A percentile compares a stretch with the other conserved stretches of the same genome.
These are phyloP conservation scores for Phytophthora kernoviae DNA, from an alignment of 352 stramenopile genomes.

Conservation along the genomic window DNA sequence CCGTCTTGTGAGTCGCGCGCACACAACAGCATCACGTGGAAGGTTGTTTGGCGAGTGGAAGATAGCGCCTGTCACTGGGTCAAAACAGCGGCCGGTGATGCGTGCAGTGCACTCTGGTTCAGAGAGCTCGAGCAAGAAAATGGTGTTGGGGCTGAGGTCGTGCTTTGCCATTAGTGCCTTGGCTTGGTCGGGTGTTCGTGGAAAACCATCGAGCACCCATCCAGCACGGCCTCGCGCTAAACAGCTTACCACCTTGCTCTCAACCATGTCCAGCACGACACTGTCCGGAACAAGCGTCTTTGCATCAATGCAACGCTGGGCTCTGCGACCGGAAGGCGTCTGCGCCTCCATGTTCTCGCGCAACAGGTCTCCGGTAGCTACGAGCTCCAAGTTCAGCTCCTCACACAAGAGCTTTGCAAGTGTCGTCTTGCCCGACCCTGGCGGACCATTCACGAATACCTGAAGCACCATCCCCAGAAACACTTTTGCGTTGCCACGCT, in stretches of 20 bases:
- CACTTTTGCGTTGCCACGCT: background rate
- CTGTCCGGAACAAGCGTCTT: constrained; percentile 73
- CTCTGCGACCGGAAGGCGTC: constrained; percentile 55
- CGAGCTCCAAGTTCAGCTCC: constrained; percentile 59
- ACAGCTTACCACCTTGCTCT: constrained; percentile 53
- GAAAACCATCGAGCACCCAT: constrained; percentile 81
- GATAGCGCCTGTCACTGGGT: constrained; percentile 59
- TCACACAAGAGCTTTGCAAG: constrained; percentile 62
- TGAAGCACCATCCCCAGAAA: constrained; percentile 58
- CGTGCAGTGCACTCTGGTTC: constrained; percentile 53
- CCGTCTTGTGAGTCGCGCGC: constrained; percentile 59
- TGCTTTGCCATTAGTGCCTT: constrained; percentile 41
- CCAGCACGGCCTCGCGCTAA: constrained; percentile 31
- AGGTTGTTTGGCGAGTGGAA: constrained; percentile 59
- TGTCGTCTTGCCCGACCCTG: constrained; percentile 72
- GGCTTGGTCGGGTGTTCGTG: constrained; percentile 67
- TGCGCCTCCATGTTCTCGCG: constrained; percentile 71
- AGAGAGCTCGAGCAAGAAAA: constrained; percentile 61
- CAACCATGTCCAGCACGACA: constrained; percentile 82
- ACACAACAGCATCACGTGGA: constrained; percentile 44
- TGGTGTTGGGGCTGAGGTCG: constrained; percentile 53
- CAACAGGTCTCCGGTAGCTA: constrained; percentile 72
- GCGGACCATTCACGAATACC: constrained; percentile 71
- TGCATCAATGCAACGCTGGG: constrained; percentile 69
- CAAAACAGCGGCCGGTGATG: constrained; percentile 63